Evolutionary conservation across 768 basidiomycete genomes (phyloP), one percentile per base, ranked within the genome.

Genomic region (Macrolepiota albuminosa): DNA sequence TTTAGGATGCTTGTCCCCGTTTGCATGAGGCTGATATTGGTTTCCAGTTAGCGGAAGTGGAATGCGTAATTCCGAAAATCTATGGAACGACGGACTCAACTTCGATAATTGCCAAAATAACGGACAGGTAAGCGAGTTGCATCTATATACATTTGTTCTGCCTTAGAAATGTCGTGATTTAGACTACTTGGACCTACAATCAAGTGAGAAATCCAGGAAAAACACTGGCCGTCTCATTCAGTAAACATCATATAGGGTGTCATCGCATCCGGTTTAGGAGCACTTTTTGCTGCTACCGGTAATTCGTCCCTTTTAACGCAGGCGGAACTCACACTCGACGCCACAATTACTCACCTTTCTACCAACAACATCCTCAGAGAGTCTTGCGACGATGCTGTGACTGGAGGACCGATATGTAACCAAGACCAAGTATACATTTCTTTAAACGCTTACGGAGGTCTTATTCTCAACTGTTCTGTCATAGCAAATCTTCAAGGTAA

Each of bases 161-260:
- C 18, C 11, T 42, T 8, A 31, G 14, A 16, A 37, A 33, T 8
- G 2, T 14, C 10, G 16, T 29, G 10, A 26, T 13, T 10, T 34
- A 82, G 79, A 84, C 82, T 4, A 77, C 82, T 2, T 84, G 84
- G 84, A 83, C 79, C 0, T 85, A 85, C 65, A 84, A 85, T 62
- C 83, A 84, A 65, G 82, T 80, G 60, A 42, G 54, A 18, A 18
- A 42, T 9, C 31, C 26, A 10, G 24, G 24, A 40, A 53, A 40
- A 8, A 29, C 26, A 54, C 45, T 3, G n/a, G 5, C n/a, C 3
- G 2, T 43, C 9, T 57, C 24, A 11, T 24, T 7, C 16, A 9
- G 5, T 14, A 14, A 57, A 57, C 18, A 33, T 18, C 49, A n/a
- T 36, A 1, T 10, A 84, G 80, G 81, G 78, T 10, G 82, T 85